Conservation (phyloP, 1,284 basidiomycete species). For the Naganishia sp. region DNA sequence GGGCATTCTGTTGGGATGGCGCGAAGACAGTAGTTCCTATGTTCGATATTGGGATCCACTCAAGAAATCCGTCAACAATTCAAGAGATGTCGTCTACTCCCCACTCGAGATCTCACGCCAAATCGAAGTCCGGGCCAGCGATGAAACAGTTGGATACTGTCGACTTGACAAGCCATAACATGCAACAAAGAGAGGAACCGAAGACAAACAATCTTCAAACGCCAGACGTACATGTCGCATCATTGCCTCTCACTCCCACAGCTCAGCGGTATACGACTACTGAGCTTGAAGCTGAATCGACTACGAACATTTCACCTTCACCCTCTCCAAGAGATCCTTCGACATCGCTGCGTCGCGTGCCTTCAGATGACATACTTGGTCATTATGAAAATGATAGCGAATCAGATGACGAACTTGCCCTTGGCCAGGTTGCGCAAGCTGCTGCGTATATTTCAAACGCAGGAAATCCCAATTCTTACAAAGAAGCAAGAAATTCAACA, state of each 20-base stretch:
- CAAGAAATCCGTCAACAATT: constrained; percentile 1
- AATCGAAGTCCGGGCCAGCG: background rate
- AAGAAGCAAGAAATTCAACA: background rate
- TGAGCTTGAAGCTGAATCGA: background rate
- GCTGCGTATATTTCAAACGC: background rate
- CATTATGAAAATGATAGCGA: background rate
- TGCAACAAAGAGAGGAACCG: background rate
- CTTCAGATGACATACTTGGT: background rate
- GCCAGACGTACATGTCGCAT: no score
- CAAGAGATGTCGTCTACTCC: background rate
- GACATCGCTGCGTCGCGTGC: background rate
- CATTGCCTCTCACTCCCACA: background rate
- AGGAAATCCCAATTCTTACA: constrained; percentile 10
- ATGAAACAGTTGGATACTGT: background rate
- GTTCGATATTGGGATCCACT: background rate
- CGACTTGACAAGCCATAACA: background rate
- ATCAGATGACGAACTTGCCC: background rate
- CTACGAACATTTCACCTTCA: background rate
- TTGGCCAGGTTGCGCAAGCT: no score
- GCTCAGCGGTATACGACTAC: background rate
- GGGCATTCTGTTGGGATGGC: constrained; percentile 34
- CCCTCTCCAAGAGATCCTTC: background rate
- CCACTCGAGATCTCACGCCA: background rate
- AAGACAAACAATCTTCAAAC: background rate
- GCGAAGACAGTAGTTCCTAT: background rate